Base-by-base conservation (phyloP, 2,329 filamentous ascomycete genomes). In the Penicillium vulpinum region DNA sequence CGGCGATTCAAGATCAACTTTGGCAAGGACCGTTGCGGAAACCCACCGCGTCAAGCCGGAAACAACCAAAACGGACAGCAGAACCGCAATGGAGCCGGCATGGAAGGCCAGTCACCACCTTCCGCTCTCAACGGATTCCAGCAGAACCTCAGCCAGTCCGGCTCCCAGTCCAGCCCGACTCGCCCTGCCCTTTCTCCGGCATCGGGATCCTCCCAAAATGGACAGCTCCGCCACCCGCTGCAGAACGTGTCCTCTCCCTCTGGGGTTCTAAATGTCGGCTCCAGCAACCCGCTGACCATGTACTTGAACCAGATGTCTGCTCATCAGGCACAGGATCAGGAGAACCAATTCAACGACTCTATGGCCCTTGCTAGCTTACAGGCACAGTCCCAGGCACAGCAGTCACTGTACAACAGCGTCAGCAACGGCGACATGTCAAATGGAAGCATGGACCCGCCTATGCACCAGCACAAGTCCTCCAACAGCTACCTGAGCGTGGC, bases 1-100 rank as follows among this genome's bases (percentile, higher is more conserved):
- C 91, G 88, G 77, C 88, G 94, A 68, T 99, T 99, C 86, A 99
- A 99, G 84, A 93, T 99, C 75, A 99, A 99, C 81, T 99, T 99
- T 73, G 94, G 94, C 77, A 99, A 99, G 80, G 94, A 99, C 73
- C 88, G 94, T 55, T 99, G 94, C 70, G 94, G 94, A 65, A 99
- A 99, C 78, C 89, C 94, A 51, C 94, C 94, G 43, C 88, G 94
- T 59, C 94, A 97, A 78, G 84, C 90, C 64, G 85, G 88, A 73
- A 84, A 62, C 47, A 56, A 58, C 33, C 56, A 81, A 62, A 80
- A 82, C 64, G 80, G 88, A 64, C 80, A 83, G 51, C 84, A 88
- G 70, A 88, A 88, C 56, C 89, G 91, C 51, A 85, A 77, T 79
- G 66, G 84, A 79, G 69, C 68, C 57, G 68, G 73, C n/a, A 65